Percentiles rank a stretch among this genome's conserved stretches.
Conservation (phyloP, 129 eudicot species). For the Glebionis coronaria region DNA sequence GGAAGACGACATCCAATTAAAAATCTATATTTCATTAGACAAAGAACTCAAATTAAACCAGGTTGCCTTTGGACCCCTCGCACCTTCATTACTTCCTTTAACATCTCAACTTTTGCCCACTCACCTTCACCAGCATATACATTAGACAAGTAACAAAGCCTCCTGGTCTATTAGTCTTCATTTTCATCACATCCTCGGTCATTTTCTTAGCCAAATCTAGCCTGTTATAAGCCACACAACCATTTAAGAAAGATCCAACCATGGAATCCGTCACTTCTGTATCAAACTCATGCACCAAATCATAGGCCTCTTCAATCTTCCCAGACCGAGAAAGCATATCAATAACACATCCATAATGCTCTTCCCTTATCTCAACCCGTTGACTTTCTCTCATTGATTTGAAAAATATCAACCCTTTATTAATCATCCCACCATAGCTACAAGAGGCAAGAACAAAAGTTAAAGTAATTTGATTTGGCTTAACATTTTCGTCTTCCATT, state of each 20-base stretch:
- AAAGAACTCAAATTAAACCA: constrained; percentile 52
- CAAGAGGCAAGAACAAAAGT: no score
- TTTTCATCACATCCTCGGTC: constrained; percentile 27
- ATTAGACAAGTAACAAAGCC: constrained; percentile 61
- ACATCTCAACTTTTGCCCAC: constrained; percentile 57
- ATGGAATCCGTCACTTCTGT: constrained; percentile 41
- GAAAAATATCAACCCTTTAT: no score
- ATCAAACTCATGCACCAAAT: constrained; percentile 39
- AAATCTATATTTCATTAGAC: constrained; percentile 7
- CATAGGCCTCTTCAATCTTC: constrained; percentile 58
- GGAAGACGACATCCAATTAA: neutral
- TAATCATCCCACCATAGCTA: no score
- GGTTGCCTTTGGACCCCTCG: constrained; percentile 45
- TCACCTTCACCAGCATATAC: constrained; percentile 68
- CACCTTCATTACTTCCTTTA: constrained; percentile 55
- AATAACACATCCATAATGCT: constrained; percentile 34
- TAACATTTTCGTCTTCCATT: no score
- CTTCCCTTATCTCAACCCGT: no score
- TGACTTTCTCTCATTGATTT: no score
- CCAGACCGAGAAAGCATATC: constrained; percentile 78
- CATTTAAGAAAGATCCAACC: constrained; percentile 71
- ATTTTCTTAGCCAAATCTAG: constrained; percentile 64
- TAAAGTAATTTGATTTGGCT: no score
- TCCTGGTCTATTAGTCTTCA: constrained; percentile 42
- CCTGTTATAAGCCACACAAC: constrained; percentile 63